Percentiles rank a stretch among this genome's conserved stretches.
Evolutionary conservation across 83 land plant genomes (phyloP).

Genomic region (Picea abies): DNA sequence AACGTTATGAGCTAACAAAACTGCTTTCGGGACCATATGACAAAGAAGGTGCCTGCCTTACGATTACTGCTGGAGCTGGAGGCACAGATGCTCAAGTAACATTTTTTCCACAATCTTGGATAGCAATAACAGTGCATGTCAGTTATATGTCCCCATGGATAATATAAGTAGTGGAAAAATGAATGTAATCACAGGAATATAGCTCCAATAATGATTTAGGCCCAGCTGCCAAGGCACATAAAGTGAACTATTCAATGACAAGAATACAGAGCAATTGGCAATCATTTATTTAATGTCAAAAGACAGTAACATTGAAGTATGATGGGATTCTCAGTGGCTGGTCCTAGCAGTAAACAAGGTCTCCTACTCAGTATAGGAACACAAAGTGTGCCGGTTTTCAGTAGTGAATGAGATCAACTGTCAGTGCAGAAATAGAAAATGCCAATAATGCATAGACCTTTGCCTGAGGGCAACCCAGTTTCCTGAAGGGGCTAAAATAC

Average conservation of each 20-base stretch:
- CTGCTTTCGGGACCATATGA: constrained; percentile 98
- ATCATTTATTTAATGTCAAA: neutral
- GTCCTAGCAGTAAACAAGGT: neutral
- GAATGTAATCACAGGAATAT: neutral
- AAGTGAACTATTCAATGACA: neutral
- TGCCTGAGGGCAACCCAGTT: neutral
- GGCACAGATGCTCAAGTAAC: constrained; percentile 99
- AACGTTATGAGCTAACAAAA: constrained; percentile 82
- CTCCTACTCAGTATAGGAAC: neutral
- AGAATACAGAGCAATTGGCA: neutral
- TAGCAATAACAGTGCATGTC: too few relatives aligned
- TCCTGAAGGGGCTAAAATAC: neutral
- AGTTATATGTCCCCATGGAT: neutral
- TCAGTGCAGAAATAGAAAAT: neutral
- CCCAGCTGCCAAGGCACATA: neutral
- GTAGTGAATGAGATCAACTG: neutral
- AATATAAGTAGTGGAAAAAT: neutral
- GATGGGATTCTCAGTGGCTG: neutral
- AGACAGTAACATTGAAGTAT: too few relatives aligned
- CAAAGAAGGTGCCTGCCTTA: constrained; percentile 84
- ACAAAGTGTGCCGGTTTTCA: neutral
- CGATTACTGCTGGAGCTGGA: constrained; percentile 96
- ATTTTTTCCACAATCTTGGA: neutral
- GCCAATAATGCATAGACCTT: neutral
- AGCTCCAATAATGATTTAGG: neutral